Conservation (phyloP, 1,284 basidiomycete species). For the Pyrrhoderma lamaoense region DNA sequence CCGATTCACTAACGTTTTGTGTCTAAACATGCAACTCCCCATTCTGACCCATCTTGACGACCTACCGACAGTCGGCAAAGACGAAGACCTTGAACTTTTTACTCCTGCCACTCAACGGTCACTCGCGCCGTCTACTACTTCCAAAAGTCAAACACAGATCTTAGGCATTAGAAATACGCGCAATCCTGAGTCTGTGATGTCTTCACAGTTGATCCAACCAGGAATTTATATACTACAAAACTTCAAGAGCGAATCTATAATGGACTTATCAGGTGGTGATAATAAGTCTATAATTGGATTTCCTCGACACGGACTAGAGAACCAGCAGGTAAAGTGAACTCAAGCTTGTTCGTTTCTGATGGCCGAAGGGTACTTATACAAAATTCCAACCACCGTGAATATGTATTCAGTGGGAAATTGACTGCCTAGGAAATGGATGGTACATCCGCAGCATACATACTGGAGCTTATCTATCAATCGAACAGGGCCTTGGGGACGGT, state of each 20-base stretch:
- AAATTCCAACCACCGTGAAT: not conserved
- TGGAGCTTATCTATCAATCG: slow-evolving; percentile 8
- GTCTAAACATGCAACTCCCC: no score
- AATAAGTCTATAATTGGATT: slow-evolving; percentile 15
- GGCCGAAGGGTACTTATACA: no score
- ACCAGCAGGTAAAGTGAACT: slow-evolving; percentile 10
- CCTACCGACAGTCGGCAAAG: no score
- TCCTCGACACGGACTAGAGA: slow-evolving; percentile 10
- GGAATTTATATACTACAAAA: slow-evolving; percentile 12
- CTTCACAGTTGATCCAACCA: not conserved
- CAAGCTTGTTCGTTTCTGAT: no score
- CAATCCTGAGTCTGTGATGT: not conserved
- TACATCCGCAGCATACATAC: slow-evolving; percentile 13
- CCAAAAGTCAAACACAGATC: no score
- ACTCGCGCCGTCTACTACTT: no score
- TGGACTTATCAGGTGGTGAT: slow-evolving; percentile 13
- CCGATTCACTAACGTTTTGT: no score
- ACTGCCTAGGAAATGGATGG: slow-evolving; percentile 9
- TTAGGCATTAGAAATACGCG: no score
- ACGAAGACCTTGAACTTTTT: no score
- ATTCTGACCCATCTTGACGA: no score
- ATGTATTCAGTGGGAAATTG: slow-evolving; percentile 9
- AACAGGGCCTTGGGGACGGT: slow-evolving; percentile 5
- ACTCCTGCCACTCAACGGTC: no score
- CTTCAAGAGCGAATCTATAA: slow-evolving; percentile 2